phyloP scores from a whole-genome alignment of 192 early-diverging fungal genomes.

The Backusella australiensis region DNA sequence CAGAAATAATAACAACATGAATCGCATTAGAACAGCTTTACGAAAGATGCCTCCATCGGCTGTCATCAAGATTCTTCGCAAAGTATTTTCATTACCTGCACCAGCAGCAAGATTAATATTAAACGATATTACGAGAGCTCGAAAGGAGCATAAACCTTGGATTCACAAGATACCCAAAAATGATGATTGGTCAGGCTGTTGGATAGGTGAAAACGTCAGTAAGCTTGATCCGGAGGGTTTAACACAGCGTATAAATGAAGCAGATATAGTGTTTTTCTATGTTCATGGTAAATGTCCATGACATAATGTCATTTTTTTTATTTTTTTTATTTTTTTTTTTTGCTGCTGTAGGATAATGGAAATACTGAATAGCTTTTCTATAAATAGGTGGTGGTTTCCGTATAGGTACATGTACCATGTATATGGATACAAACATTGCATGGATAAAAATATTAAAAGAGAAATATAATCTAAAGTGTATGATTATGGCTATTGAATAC shows the following conservation, averaged over 20 bases:
- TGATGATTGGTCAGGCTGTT: conserved; percentile 38
- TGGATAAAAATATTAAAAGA: conserved; percentile 33
- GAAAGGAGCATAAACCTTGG: conserved; percentile 35
- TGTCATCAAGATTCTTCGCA: conserved; percentile 31
- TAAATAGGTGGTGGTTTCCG: conserved; percentile 40
- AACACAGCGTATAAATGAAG: conserved; percentile 13
- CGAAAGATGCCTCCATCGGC: conserved; percentile 36
- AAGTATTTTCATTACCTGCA: conserved; percentile 37
- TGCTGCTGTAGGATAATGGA: conserved; percentile 36
- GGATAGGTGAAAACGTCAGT: conserved; percentile 36
- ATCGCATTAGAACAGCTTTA: conserved; percentile 26
- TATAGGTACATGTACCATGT: conserved; percentile 39
- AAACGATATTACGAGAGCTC: conserved; percentile 33
- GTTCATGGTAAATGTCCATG: conserved; percentile 30
- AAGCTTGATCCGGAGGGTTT: conserved; percentile 9
- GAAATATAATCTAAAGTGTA: conserved; percentile 29
- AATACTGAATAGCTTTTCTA: not conserved
- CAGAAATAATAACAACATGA: conserved; percentile 8
- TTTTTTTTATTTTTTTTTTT: not conserved
- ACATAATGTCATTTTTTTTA: not conserved
- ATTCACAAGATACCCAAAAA: conserved; percentile 25
- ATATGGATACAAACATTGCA: conserved; percentile 34
- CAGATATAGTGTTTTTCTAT: conserved; percentile 38
- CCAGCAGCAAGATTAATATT: conserved; percentile 34
- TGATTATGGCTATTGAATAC: conserved; percentile 39